Conservation (phyloP, 75 land plant species). For the Larix kaempferi region DNA sequence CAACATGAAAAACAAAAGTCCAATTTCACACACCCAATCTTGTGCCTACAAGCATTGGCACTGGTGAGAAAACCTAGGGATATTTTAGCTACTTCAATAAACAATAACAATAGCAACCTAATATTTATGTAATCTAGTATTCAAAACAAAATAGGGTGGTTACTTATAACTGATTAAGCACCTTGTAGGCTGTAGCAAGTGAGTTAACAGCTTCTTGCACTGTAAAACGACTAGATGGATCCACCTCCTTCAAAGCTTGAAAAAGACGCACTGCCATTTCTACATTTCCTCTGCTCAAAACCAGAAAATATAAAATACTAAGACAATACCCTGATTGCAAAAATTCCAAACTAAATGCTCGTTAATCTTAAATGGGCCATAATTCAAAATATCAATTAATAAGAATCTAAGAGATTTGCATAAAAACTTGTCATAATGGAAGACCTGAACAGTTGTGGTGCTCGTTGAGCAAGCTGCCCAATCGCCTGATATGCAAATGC, state of each 20-base stretch:
- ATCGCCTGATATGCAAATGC: slow-evolving; percentile 89
- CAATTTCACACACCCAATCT: too few species aligned
- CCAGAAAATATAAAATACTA: not conserved
- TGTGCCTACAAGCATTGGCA: too few species aligned
- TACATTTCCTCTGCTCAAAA: slow-evolving; percentile 49
- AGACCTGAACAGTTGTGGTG: slow-evolving; percentile 89
- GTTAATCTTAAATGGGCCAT: not conserved
- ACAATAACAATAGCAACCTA: too few species aligned
- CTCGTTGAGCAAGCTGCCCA: slow-evolving; percentile 87
- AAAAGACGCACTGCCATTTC: slow-evolving; percentile 89
- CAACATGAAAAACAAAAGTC: too few species aligned
- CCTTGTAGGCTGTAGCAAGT: slow-evolving; percentile 91
- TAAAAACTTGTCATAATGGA: not conserved
- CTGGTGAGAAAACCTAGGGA: too few species aligned
- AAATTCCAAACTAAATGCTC: not conserved
- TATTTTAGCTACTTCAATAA: too few species aligned
- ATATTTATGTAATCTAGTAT: too few species aligned
- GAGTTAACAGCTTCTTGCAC: slow-evolving; percentile 85
- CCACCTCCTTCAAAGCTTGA: slow-evolving; percentile 77
- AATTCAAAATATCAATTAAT: not conserved
- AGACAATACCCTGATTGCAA: not conserved
- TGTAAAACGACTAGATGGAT: slow-evolving; percentile 52
- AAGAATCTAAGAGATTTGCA: slow-evolving; percentile 1
- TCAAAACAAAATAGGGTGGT: not conserved
- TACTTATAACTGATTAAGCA: slow-evolving; percentile 10